Evolutionary conservation across 177 flowering plant species (phyloP), one percentile per base, ranked within the genome.

Genomic region (Tripterygium wilfordii): DNA sequence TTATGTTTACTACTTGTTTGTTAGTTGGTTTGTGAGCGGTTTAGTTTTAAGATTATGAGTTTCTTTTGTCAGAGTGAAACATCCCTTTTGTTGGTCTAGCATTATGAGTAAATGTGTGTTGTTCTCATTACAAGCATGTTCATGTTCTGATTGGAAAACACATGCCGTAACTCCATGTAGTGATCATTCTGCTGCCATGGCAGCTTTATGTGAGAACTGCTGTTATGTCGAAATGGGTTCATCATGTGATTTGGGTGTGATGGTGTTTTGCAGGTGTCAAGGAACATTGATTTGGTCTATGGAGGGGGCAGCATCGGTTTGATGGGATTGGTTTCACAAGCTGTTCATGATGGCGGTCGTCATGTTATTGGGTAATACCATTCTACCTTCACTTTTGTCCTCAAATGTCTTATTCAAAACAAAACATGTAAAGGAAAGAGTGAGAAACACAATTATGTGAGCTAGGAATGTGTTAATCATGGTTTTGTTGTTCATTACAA

Each of bases 221-320:
- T n/a, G n/a, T n/a, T n/a, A n/a, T n/a, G n/a, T n/a, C n/a, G n/a
- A n/a, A n/a, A n/a, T n/a, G n/a, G n/a, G n/a, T n/a, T n/a, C n/a
- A n/a, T n/a, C n/a, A 55, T 60, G 24, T 42, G 36, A 9, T 56
- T 19, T 19, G 23, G 41, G 1, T 43, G n/a, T 55, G 39, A 4
- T 36, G n/a, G 3, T 3, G 24, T 54, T 39, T 48, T 67, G 62
- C 61, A 90, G 98, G 98, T 90, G 12, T 74, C 84, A 36, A 83
- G 82, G 74, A 82, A 88, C 75, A 91, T 91, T 69, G 96, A 88
- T 76, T 66, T 91, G 65, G 98, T 91, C 40, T 91, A 91, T 72
- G 98, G 98, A 61, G 98, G 98, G 9, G 98, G 98, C 0, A 91
- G 96, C 68, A 63, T 91, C 53, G 98, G 98, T 33, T 67, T 91